These are phyloP conservation scores for Silene noctiflora DNA, from an alignment of 179 eudicot genomes.

Conservation along the genomic window DNA sequence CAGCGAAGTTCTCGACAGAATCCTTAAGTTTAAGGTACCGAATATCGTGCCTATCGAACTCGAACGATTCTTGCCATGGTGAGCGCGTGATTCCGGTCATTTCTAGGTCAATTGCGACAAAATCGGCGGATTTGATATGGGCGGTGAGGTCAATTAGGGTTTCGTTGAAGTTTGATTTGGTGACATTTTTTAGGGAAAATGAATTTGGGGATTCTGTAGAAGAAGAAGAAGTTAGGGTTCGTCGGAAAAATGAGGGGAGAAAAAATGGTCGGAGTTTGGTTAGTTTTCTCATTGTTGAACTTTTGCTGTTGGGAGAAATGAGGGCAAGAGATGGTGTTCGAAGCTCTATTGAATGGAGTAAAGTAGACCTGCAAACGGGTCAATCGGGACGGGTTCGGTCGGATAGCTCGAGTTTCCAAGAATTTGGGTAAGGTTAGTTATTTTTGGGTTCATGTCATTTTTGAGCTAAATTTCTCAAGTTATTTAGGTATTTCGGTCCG, in stretches of 20 bases:
- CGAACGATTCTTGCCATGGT: slow-evolving; percentile 90
- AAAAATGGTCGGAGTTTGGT: slow-evolving; percentile 13
- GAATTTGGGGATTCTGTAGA: neutral
- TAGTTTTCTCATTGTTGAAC: slow-evolving; percentile 24
- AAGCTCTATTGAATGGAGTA: neutral
- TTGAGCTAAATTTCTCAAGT: no score
- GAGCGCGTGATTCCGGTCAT: slow-evolving; percentile 87
- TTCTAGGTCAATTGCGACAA: slow-evolving; percentile 70
- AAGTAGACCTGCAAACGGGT: neutral
- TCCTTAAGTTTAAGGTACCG: slow-evolving; percentile 80
- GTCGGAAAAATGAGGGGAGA: slow-evolving; percentile 14
- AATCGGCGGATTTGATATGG: slow-evolving; percentile 64
- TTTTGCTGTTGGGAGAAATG: neutral
- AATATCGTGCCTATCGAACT: slow-evolving; percentile 63
- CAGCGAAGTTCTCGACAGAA: slow-evolving; percentile 84
- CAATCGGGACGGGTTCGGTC: no score
- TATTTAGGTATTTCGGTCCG: no score
- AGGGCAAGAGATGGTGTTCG: neutral
- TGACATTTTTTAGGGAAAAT: slow-evolving; percentile 69
- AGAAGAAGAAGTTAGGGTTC: slow-evolving; percentile 32
- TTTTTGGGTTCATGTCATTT: no score
- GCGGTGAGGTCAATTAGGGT: slow-evolving; percentile 48
- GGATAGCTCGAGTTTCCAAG: no score
- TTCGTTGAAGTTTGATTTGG: slow-evolving; percentile 68
- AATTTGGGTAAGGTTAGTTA: no score